Evolutionary conservation across 768 basidiomycete species (phyloP).

Genomic region (Psilocybe cubensis): DNA sequence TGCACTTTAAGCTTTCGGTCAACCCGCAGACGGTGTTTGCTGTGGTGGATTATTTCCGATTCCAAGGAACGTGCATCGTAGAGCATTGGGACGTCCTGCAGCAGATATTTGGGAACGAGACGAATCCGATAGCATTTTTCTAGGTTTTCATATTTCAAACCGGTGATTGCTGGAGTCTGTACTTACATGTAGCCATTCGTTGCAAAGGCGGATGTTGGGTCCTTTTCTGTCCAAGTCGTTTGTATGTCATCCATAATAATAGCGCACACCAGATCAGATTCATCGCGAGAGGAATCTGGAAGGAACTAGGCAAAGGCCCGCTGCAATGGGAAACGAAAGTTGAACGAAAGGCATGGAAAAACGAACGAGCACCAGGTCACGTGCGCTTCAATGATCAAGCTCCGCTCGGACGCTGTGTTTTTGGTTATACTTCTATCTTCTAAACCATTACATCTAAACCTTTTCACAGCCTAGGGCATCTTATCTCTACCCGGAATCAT

Average conservation of each 20-base stretch:
- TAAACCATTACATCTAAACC: neutral
- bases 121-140: constrained; percentile 13
- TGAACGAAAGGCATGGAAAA: neutral
- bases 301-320: too few relatives aligned
- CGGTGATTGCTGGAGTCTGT: too few relatives aligned
- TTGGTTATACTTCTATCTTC: neutral
- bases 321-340: too few relatives aligned
- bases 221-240: too few relatives aligned
- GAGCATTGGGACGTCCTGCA: constrained; percentile 14
- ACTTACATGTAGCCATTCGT: too few relatives aligned
- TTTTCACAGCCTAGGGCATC: neutral
- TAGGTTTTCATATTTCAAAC: too few relatives aligned
- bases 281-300: too few relatives aligned
- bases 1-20: constrained; percentile 9
- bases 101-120: constrained; percentile 12
- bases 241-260: too few relatives aligned
- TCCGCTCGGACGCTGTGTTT: neutral
- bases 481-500: too few relatives aligned
- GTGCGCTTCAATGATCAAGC: neutral
- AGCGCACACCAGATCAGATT: too few relatives aligned
- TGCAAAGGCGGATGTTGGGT: too few relatives aligned
- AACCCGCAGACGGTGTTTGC: neutral
- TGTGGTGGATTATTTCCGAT: constrained; percentile 9
- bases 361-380: neutral
- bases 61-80: constrained; percentile 13